A percentile compares a stretch with the other conserved stretches of the same genome.
Evolutionary conservation across 768 basidiomycete genomes (phyloP).

Genomic region (Collybia sp.): DNA sequence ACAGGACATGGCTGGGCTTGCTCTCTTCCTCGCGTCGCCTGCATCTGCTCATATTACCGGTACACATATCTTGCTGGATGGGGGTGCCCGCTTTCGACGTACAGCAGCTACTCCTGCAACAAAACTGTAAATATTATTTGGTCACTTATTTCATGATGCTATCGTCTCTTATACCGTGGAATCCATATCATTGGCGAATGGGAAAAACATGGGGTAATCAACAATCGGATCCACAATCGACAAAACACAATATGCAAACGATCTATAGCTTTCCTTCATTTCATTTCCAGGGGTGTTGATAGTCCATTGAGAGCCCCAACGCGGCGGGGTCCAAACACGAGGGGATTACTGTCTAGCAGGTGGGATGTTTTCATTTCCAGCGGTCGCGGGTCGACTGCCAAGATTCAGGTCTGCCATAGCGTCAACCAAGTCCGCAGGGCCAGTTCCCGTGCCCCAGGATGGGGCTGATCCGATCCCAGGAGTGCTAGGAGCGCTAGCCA

Average conservation of each 20-base stretch:
- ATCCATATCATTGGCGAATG: too few species aligned
- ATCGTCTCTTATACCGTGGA: too few species aligned
- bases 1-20: slow-evolving; percentile 68
- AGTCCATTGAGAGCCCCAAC: too few species aligned
- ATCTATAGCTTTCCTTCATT: too few species aligned
- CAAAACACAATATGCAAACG: too few species aligned
- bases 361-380: slow-evolving; percentile 12
- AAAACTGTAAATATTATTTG: slow-evolving; percentile 24
- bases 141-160: background rate
- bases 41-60: slow-evolving; percentile 76
- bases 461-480: slow-evolving; percentile 8
- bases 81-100: slow-evolving; percentile 41
- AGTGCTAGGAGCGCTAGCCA: slow-evolving; percentile 2
- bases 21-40: slow-evolving; percentile 64
- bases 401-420: slow-evolving; percentile 9
- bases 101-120: slow-evolving; percentile 21
- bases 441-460: slow-evolving; percentile 8
- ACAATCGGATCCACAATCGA: too few species aligned
- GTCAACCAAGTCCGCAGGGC: background rate
- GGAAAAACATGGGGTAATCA: too few species aligned
- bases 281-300: too few species aligned
- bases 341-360: slow-evolving; percentile 4
- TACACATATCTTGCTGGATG: slow-evolving; percentile 67
- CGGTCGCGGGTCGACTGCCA: slow-evolving; percentile 1
- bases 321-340: background rate